Conservation (phyloP, 163 green algal species). For the Prototheca wickerhamii region DNA sequence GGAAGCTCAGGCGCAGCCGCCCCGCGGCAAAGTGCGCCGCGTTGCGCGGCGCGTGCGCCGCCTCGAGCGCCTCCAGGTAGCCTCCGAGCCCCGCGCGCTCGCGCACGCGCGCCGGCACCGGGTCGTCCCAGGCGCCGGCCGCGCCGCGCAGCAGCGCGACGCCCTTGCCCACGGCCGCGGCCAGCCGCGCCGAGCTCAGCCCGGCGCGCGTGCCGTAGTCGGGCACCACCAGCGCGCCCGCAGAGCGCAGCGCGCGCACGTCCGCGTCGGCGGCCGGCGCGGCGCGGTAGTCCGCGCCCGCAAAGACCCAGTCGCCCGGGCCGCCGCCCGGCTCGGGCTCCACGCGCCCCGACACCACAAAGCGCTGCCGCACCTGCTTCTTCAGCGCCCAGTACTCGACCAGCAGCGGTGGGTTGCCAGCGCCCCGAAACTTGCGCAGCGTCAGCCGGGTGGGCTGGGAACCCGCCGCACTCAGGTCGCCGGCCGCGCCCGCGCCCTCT, state of each 20-base stretch:
- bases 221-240: background rate
- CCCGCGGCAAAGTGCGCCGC: constrained; percentile 14
- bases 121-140: constrained; percentile 5
- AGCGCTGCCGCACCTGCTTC: too few relatives aligned
- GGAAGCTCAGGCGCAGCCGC: constrained; percentile 42
- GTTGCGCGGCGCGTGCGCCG: constrained; percentile 33
- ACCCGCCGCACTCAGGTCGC: too few relatives aligned
- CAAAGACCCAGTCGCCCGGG: background rate
- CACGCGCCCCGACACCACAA: too few relatives aligned
- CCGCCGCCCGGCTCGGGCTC: too few relatives aligned
- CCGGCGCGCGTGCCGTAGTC: background rate
- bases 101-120: constrained; percentile 20
- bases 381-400: too few relatives aligned
- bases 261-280: background rate
- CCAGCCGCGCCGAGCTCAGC: background rate
- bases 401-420: too few relatives aligned
- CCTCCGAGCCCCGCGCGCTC: constrained; percentile 15
- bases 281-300: background rate
- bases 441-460: too few relatives aligned
- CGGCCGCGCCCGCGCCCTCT: too few relatives aligned
- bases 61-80: constrained; percentile 30
- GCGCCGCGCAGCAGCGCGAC: background rate
- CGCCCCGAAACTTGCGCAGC: too few relatives aligned
- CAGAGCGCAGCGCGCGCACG: background rate
- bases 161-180: background rate